Evolutionary conservation across 208 protist genomes (phyloP), one percentile per base, ranked within the genome.

Genomic region (Trypanosoma theileri): DNA sequence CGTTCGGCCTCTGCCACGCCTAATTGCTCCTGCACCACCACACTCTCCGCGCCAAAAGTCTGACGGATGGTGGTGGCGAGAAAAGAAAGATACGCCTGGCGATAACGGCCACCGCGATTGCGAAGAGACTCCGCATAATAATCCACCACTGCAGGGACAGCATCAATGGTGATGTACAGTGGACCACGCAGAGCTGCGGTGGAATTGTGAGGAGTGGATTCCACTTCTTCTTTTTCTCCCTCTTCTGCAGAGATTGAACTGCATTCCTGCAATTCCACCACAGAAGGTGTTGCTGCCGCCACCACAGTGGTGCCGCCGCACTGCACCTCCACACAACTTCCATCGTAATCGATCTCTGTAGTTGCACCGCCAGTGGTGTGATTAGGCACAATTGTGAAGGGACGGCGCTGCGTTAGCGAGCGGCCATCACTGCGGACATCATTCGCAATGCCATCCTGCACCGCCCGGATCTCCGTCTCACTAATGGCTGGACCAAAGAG

Each of bases 391-490:
- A 90, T 46, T 42, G 69, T 71, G 44, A 90, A 73, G 0, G 79
- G 84, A 1, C 89, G 84, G 42, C 80, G 89, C 81, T 93, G 89
- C 65, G 92, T 76, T 45, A 92, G 83, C 4, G 82, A 83, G 40
- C 89, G 86, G 19, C 89, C 89, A 61, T 95, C 89, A 52, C 82
- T 75, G 19, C 89, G 84, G 10, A 89, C 73, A 59, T 91, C 85
- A 59, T 85, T 75, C 24, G 60, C 59, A 24, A 95, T 72, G 21
- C 86, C 82, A 45, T 91, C 86, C 55, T 93, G 89, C 35, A 95
- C 82, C 19, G 77, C 54, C 9, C 77, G 77, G 57, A 92, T 79
- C 75, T 95, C 86, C 21, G 83, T 72, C 42, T 81, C 75, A 64
- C 86, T 93, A 56, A 92, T 78, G 22, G 71, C 66, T 12, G 80